phyloP scores from a whole-genome alignment of 192 early-diverging fungal species.

The Backusella circina region DNA sequence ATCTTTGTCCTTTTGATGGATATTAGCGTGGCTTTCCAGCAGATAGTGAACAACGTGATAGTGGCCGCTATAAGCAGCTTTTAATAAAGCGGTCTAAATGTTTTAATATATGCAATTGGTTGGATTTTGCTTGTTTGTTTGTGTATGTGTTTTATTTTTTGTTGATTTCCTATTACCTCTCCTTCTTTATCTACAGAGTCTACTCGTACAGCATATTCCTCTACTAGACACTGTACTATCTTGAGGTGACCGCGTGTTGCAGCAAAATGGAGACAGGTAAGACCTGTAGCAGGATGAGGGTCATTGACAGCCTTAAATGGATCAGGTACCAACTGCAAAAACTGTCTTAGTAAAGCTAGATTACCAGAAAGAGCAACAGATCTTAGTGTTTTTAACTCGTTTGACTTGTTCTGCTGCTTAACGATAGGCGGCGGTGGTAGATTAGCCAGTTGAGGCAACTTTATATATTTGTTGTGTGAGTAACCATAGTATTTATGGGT shows the following conservation, averaged over 20 bases:
- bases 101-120: neutral
- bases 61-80: conserved; percentile 70
- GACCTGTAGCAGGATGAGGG: conserved; percentile 46
- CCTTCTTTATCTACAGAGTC: conserved; percentile 64
- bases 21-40: conserved; percentile 52
- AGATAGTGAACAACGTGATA: conserved; percentile 55
- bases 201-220: conserved; percentile 52
- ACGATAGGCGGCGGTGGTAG: conserved; percentile 6
- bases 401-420: neutral
- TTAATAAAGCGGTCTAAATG: conserved; percentile 63
- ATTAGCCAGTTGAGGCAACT: conserved; percentile 25
- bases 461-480: conserved; percentile 45
- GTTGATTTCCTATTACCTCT: conserved; percentile 45
- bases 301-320: conserved; percentile 46
- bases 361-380: conserved; percentile 31
- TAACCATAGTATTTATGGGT: conserved; percentile 55
- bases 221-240: conserved; percentile 53
- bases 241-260: conserved; percentile 55
- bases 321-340: conserved; percentile 32
- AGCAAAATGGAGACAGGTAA: conserved; percentile 60
- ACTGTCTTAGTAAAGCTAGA: conserved; percentile 36
- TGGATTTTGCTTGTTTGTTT: neutral
- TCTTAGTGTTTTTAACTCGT: conserved; percentile 13
- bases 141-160: neutral
- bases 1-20: conserved; percentile 65